phyloP scores from a whole-genome alignment of 441 rosid genomes.

The Daphne laureola region DNA sequence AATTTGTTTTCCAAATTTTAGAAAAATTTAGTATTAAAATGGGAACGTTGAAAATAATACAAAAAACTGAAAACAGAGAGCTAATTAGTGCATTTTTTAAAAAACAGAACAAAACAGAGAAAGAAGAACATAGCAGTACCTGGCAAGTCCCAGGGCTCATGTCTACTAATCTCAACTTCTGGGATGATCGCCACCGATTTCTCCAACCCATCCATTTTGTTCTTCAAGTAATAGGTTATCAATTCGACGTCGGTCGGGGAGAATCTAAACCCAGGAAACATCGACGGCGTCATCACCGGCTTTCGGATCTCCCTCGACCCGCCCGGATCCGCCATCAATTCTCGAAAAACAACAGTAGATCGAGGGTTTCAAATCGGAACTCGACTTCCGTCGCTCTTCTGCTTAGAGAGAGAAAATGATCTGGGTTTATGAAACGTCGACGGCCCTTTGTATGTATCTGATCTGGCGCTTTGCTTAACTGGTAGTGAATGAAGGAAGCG shows the following conservation, averaged over 20 bases:
- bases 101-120: not conserved
- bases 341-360: too few relatives aligned
- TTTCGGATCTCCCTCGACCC: conserved; percentile 40
- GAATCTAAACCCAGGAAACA: conserved; percentile 76
- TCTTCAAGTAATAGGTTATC: conserved; percentile 60
- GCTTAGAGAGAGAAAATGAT: too few relatives aligned
- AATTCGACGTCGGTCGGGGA: conserved; percentile 78
- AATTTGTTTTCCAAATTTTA: too few relatives aligned
- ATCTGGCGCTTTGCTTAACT: too few relatives aligned
- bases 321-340: conserved; percentile 12
- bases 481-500: too few relatives aligned
- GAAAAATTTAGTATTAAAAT: too few relatives aligned
- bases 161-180: conserved; percentile 50
- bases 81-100: not conserved
- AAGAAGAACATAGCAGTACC: conserved; percentile 24
- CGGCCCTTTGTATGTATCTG: too few relatives aligned
- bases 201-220: conserved; percentile 64
- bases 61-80: too few relatives aligned
- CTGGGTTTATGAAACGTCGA: too few relatives aligned
- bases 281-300: conserved; percentile 48
- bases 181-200: conserved; percentile 60
- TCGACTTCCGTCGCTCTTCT: too few relatives aligned
- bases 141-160: conserved; percentile 89
- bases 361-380: too few relatives aligned
- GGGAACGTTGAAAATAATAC: too few relatives aligned